Percentiles rank a stretch among this genome's conserved stretches.
These are phyloP conservation scores for Anthracocystis panici-leucophaei DNA, from an alignment of 1,284 basidiomycete species.

Conservation along the genomic window DNA sequence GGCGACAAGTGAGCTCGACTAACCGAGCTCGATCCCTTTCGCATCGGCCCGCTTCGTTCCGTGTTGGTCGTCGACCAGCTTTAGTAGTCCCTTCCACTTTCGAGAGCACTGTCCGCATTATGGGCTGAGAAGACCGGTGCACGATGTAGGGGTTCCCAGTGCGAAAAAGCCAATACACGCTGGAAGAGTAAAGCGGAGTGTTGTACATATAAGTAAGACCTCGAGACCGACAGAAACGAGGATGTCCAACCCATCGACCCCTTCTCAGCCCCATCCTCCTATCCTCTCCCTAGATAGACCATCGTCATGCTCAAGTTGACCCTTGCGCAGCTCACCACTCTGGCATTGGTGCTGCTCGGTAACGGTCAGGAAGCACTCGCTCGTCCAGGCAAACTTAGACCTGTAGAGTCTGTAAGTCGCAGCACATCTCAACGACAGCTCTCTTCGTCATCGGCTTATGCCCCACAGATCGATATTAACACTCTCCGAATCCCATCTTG, in stretches of 20 bases:
- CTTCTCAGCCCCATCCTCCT: too few species aligned
- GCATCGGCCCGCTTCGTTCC: conserved; percentile 27
- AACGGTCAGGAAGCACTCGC: conserved; percentile 22
- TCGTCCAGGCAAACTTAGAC: conserved; percentile 20
- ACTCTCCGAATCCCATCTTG: not conserved
- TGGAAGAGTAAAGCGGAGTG: too few species aligned
- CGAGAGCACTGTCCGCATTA: not conserved
- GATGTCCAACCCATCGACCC: too few species aligned
- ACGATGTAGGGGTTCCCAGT: too few species aligned
- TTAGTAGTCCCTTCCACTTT: not conserved
- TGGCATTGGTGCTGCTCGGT: conserved; percentile 31
- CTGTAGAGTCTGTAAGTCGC: conserved; percentile 35
- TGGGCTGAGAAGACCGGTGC: too few species aligned
- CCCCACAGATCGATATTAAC: not conserved
- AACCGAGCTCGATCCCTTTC: conserved; percentile 20
- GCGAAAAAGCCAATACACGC: too few species aligned
- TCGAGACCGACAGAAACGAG: too few species aligned
- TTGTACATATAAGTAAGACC: conserved; percentile 5
- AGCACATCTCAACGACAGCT: not conserved
- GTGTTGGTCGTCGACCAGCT: not conserved
- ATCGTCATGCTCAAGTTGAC: conserved; percentile 23
- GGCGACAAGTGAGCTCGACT: not conserved
- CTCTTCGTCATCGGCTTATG: not conserved
- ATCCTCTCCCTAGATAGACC: not conserved
- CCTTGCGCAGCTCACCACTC: conserved; percentile 34